Conservation (phyloP, 2,329 filamentous ascomycete genomes). For the Macrophomina pseudophaseolina region DNA sequence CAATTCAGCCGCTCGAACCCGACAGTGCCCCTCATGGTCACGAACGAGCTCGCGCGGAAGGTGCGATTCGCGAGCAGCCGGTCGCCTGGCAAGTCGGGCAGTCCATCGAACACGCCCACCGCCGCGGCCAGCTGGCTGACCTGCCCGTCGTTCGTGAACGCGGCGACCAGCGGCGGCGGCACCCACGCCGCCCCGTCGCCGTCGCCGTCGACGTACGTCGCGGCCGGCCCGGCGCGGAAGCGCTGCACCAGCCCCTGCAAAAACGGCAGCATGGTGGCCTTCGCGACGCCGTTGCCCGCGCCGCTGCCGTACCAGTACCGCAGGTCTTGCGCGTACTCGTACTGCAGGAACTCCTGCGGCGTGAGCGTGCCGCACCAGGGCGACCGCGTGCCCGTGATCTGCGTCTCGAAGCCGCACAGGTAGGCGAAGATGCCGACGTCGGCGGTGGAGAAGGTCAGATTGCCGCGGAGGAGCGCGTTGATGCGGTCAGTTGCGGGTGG, state of each 20-base stretch:
- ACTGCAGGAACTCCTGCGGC: conserved; percentile 64
- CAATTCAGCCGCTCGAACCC: conserved; percentile 59
- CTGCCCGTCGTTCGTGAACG: conserved; percentile 71
- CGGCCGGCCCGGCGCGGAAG: conserved; percentile 58
- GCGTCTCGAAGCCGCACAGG: conserved; percentile 73
- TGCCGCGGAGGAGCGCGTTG: conserved; percentile 53
- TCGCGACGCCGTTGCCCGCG: conserved; percentile 59
- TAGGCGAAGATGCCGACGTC: conserved; percentile 68
- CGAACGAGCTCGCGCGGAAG: conserved; percentile 62
- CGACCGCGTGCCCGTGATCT: conserved; percentile 65
- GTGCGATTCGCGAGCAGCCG: conserved; percentile 54
- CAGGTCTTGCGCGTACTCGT: conserved; percentile 71
- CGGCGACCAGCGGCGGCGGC: conserved; percentile 63
- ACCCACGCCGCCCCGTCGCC: conserved; percentile 51
- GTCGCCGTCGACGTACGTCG: conserved; percentile 53
- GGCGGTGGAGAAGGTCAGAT: conserved; percentile 57
- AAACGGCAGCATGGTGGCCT: conserved; percentile 66
- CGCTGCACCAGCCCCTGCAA: conserved; percentile 60
- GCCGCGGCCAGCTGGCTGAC: conserved; percentile 65
- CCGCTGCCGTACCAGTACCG: conserved; percentile 71
- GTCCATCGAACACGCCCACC: conserved; percentile 64
- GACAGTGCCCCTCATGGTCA: conserved; percentile 69
- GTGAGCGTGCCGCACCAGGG: conserved; percentile 69
- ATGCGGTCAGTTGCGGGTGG: conserved; percentile 61
- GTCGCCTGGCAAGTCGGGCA: conserved; percentile 54